Base-by-base conservation (phyloP, 1,284 basidiomycete species). In the Malassezia psittaci region DNA sequence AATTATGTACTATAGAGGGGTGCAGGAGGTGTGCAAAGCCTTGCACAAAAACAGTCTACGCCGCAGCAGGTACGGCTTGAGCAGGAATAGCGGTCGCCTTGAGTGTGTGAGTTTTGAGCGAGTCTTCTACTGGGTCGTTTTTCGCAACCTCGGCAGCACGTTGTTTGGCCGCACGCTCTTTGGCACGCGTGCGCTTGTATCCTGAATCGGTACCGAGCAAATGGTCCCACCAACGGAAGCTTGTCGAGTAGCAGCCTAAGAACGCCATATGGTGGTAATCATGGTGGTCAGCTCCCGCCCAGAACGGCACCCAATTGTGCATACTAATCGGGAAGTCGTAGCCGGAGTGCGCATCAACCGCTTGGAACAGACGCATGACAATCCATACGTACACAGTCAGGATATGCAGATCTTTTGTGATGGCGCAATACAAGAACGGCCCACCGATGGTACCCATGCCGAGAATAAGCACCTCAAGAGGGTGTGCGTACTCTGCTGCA, bases 211-310 rank as follows among this genome's bases (percentile, higher is more conserved):
- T 74, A 50, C 72, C 70, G 61, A 74, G 59, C 13, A 71, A 19
- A 57, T 58, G 56, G 66, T 74, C 72, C 69, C 70, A 72, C 67
- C 67, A 72, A 24, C 72, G 58, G 69, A 74, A 74, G 42, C 60
- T 63, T 33, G 72, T 72, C 49, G 72, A 64, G 61, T 66, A 69
- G 66, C 67, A 72, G 55, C 66, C 63, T 2, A 71, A 52, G 40
- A 65, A 67, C 15, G 68, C 68, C 65, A 68, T 66, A 62, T 75
- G 74, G 62, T 76, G 72, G 61, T 76, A 66, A 64, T 72, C 91
- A 77, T 96, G 91, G 80, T 96, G 91, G 73, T 98, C 94, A 0
- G 93, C 94, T 48, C 94, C 93, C 21, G 90, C 89, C 93, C 93
- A 98, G 82, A 96, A 89, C 3, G 93, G 93, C 32, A 98, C 59